These are phyloP conservation scores for Suillus occidentalis DNA, from an alignment of 768 basidiomycete species.

Conservation along the genomic window DNA sequence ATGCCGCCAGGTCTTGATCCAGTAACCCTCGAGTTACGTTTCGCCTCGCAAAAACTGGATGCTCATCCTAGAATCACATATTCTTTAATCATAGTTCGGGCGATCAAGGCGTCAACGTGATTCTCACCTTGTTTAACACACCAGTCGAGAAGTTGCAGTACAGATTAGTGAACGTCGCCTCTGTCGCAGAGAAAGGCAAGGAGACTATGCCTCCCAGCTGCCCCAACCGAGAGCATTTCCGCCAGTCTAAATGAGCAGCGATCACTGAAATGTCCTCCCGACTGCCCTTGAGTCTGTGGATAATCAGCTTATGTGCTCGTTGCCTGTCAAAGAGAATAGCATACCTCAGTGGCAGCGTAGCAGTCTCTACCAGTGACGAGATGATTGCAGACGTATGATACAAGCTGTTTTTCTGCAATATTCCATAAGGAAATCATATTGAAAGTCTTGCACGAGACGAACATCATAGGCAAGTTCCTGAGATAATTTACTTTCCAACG, in stretches of 20 bases:
- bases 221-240: slow-evolving; percentile 52
- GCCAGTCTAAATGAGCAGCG: slow-evolving; percentile 51
- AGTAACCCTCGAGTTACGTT: slow-evolving; percentile 66
- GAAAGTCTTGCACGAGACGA: slow-evolving; percentile 28
- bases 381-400: slow-evolving; percentile 60
- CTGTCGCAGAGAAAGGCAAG: slow-evolving; percentile 26
- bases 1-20: slow-evolving; percentile 32
- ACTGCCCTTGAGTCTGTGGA: slow-evolving; percentile 34
- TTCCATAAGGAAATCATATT: slow-evolving; percentile 12
- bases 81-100: background rate
- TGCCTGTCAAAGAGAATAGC: background rate
- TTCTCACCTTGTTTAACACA: slow-evolving; percentile 11
- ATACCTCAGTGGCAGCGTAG: slow-evolving; percentile 61
- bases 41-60: slow-evolving; percentile 39
- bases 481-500: slow-evolving; percentile 23
- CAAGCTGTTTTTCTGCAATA: slow-evolving; percentile 29
- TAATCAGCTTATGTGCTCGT: background rate
- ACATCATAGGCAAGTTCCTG: slow-evolving; percentile 22
- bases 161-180: slow-evolving; percentile 27
- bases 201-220: slow-evolving; percentile 59
- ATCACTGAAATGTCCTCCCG: slow-evolving; percentile 44
- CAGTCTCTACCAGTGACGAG: slow-evolving; percentile 57
- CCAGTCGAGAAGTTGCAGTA: slow-evolving; percentile 44
- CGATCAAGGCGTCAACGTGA: background rate
- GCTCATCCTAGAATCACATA: slow-evolving; percentile 15